Evolutionary conservation across 2,329 filamentous ascomycete species (phyloP).

Genomic region (Metarhizium album): DNA sequence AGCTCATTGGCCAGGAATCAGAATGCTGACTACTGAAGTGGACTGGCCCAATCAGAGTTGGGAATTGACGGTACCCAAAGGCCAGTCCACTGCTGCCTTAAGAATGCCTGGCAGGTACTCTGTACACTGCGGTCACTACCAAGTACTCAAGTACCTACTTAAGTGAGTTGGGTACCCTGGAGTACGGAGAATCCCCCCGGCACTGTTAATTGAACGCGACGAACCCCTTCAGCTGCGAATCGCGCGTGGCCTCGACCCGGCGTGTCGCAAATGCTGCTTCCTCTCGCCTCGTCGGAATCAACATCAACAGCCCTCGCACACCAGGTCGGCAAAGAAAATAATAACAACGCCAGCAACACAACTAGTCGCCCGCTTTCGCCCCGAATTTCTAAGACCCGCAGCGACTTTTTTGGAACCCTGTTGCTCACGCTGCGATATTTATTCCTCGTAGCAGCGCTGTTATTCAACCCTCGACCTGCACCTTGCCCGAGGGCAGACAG

Average conservation of each 20-base stretch:
- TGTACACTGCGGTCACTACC: too few species aligned
- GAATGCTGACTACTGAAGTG: constrained; percentile 15
- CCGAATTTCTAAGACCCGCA: background rate
- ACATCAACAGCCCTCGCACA: background rate
- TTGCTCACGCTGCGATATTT: background rate
- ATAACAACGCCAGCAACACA: background rate
- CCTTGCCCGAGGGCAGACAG: background rate
- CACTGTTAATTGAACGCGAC: too few species aligned
- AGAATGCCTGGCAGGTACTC: constrained; percentile 16
- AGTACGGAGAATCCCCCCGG: too few species aligned
- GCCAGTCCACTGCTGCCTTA: constrained; percentile 21
- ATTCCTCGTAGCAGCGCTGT: background rate
- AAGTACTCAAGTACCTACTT: too few species aligned
- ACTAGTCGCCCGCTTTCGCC: background rate
- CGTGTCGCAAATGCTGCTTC: constrained; percentile 15
- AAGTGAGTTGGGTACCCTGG: too few species aligned
- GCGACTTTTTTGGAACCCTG: background rate
- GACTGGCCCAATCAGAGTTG: constrained; percentile 22
- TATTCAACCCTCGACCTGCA: background rate
- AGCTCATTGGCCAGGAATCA: constrained; percentile 16
- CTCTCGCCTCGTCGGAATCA: background rate
- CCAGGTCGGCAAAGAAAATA: background rate
- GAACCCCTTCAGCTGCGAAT: too few species aligned
- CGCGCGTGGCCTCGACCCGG: background rate
- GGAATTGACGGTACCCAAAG: constrained; percentile 10